Percentiles rank a stretch among this genome's conserved stretches.
Evolutionary conservation across 2,329 filamentous ascomycete genomes (phyloP).

Genomic region (Parastagonospora nodorum): DNA sequence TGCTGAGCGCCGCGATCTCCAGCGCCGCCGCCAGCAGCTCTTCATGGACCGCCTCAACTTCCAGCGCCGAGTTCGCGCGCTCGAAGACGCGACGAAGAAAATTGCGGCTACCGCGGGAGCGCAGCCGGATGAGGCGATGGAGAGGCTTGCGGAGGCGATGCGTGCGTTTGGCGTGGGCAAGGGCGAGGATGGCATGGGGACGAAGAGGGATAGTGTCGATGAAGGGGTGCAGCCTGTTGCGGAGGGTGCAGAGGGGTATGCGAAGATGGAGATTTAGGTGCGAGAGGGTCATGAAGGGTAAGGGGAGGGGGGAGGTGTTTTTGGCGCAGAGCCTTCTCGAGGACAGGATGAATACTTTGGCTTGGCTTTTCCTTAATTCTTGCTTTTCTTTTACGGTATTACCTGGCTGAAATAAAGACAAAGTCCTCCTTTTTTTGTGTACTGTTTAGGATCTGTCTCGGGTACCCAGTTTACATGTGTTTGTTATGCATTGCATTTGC

Average conservation of each 20-base stretch:
- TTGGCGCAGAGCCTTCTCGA: too few relatives aligned
- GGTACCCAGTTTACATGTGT: too few relatives aligned
- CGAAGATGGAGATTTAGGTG: slow-evolving; percentile 40
- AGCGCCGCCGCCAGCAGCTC: slow-evolving; percentile 87
- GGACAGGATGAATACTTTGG: too few relatives aligned
- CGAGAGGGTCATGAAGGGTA: not conserved
- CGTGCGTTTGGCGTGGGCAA: slow-evolving; percentile 42
- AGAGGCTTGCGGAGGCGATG: slow-evolving; percentile 42
- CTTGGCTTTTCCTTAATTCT: too few relatives aligned
- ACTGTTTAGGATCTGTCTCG: too few relatives aligned
- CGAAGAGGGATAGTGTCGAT: slow-evolving; percentile 35
- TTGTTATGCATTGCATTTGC: too few relatives aligned
- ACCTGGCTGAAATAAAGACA: too few relatives aligned
- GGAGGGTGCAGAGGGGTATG: slow-evolving; percentile 41
- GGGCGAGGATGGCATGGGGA: slow-evolving; percentile 42
- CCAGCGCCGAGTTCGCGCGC: slow-evolving; percentile 82
- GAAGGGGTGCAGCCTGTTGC: slow-evolving; percentile 33
- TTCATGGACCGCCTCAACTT: slow-evolving; percentile 92
- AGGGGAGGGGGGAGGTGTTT: too few relatives aligned
- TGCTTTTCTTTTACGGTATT: too few relatives aligned
- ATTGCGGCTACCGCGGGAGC: slow-evolving; percentile 38
- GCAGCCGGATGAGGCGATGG: slow-evolving; percentile 39
- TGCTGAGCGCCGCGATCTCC: slow-evolving; percentile 89
- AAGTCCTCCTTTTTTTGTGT: too few relatives aligned
- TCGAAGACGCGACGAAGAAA: slow-evolving; percentile 74